Conservation (phyloP, 495 filamentous ascomycete genomes). For the Penicillium macrosclerotiorum region DNA sequence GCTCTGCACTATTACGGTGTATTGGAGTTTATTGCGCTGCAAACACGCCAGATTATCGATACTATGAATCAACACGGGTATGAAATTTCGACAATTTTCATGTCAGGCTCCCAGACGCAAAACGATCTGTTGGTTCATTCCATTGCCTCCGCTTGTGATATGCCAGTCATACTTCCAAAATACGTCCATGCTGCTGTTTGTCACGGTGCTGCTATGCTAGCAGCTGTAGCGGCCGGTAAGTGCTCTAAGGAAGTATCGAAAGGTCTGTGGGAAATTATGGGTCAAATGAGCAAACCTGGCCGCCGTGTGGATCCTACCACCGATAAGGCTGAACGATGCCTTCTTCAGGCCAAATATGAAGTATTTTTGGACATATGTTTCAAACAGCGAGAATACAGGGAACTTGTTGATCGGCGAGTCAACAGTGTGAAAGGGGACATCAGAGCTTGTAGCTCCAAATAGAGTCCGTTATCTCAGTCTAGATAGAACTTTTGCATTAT, state of each 20-base stretch:
- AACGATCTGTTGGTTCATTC: constrained; percentile 87
- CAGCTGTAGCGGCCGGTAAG: constrained; percentile 84
- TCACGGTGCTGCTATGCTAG: constrained; percentile 93
- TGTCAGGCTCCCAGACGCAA: constrained; percentile 95
- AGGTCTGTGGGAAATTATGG: constrained; percentile 92
- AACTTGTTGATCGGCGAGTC: constrained; percentile 67
- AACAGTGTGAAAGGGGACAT: no score
- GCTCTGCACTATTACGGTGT: constrained; percentile 83
- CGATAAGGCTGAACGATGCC: constrained; percentile 67
- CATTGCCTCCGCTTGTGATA: constrained; percentile 82
- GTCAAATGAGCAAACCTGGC: constrained; percentile 92
- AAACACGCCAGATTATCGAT: constrained; percentile 92
- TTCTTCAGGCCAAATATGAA: constrained; percentile 82
- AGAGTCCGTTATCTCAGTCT: no score
- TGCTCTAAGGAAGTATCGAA: constrained; percentile 75
- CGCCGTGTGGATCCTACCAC: constrained; percentile 68
- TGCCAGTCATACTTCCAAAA: constrained; percentile 85
- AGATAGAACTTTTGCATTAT: no score
- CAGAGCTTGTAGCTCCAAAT: no score
- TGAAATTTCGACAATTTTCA: constrained; percentile 85
- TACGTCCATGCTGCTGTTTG: constrained; percentile 93
- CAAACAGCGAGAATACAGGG: constrained; percentile 56
- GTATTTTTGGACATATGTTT: constrained; percentile 63
- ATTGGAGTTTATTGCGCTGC: constrained; percentile 95
- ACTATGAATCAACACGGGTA: constrained; percentile 86